Evolutionary conservation across 2,329 filamentous ascomycete genomes (phyloP).

Genomic region (Aspergillus tanneri): DNA sequence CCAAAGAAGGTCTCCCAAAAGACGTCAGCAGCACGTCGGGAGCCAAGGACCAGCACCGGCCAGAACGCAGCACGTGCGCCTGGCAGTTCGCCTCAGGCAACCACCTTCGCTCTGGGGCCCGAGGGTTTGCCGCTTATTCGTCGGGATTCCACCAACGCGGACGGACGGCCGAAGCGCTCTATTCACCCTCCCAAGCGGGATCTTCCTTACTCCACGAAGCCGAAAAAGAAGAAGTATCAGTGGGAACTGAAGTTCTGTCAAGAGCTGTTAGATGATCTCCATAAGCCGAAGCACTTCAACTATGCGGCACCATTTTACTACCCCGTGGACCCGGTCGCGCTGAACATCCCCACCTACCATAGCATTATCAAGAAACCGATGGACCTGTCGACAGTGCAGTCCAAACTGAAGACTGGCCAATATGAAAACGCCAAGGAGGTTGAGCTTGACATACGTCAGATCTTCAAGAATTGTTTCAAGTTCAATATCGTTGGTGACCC

Average conservation of each 20-base stretch:
- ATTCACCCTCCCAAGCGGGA: conserved; percentile 93
- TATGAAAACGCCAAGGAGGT: conserved; percentile 84
- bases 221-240: conserved; percentile 86
- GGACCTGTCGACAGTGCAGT: conserved; percentile 80
- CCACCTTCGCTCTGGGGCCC: conserved; percentile 72
- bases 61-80: conserved; percentile 37
- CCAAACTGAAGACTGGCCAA: conserved; percentile 73
- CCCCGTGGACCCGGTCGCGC: conserved; percentile 87
- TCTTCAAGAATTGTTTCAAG: conserved; percentile 85
- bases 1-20: conserved; percentile 46
- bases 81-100: conserved; percentile 40
- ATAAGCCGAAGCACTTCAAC: conserved; percentile 67
- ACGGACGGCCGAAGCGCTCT: conserved; percentile 84
- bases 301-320: conserved; percentile 73
- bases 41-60: conserved; percentile 47
- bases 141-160: conserved; percentile 75
- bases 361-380: conserved; percentile 95
- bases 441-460: conserved; percentile 75
- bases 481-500: conserved; percentile 83
- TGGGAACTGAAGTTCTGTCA: conserved; percentile 89
- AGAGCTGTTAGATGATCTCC: conserved; percentile 73
- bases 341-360: conserved; percentile 92
- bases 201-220: conserved; percentile 81
- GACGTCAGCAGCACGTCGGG: conserved; percentile 48
- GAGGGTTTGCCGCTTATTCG: conserved; percentile 79